These are phyloP conservation scores for Coleophoma eucalyptorum DNA, from an alignment of 2,329 filamentous ascomycete species.

Conservation along the genomic window DNA sequence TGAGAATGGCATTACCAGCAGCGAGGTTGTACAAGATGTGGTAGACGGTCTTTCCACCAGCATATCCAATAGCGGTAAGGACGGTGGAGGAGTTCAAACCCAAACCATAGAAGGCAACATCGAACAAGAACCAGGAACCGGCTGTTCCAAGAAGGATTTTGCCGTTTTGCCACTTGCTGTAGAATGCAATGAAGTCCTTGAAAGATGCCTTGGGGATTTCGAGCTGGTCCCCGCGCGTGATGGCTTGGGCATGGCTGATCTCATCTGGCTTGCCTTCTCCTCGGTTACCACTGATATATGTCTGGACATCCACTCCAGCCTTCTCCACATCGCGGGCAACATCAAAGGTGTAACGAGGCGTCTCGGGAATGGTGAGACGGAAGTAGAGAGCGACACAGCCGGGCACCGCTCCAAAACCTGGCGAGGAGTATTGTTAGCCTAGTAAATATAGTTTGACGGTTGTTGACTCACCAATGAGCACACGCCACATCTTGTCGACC, in stretches of 20 bases:
- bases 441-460: constrained; percentile 40
- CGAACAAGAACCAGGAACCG: constrained; percentile 79
- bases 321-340: constrained; percentile 35
- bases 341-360: constrained; percentile 61
- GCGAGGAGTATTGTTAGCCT: constrained; percentile 75
- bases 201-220: constrained; percentile 66
- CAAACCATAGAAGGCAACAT: constrained; percentile 61
- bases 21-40: constrained; percentile 67
- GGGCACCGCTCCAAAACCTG: constrained; percentile 61
- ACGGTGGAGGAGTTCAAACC: constrained; percentile 73
- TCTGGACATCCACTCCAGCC: constrained; percentile 14
- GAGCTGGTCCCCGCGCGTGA: constrained; percentile 21
- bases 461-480: constrained; percentile 50
- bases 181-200: constrained; percentile 56
- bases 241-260: constrained; percentile 55
- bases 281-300: constrained; percentile 50
- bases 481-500: constrained; percentile 75
- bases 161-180: constrained; percentile 3
- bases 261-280: constrained; percentile 60
- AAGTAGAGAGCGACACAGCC: constrained; percentile 62
- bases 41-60: constrained; percentile 60
- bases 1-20: constrained; percentile 73
- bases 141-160: not conserved
- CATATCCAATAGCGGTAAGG: constrained; percentile 69
- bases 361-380: constrained; percentile 64